These are phyloP conservation scores for Discostella stelligera DNA, from an alignment of 352 stramenopile genomes.

Conservation along the genomic window DNA sequence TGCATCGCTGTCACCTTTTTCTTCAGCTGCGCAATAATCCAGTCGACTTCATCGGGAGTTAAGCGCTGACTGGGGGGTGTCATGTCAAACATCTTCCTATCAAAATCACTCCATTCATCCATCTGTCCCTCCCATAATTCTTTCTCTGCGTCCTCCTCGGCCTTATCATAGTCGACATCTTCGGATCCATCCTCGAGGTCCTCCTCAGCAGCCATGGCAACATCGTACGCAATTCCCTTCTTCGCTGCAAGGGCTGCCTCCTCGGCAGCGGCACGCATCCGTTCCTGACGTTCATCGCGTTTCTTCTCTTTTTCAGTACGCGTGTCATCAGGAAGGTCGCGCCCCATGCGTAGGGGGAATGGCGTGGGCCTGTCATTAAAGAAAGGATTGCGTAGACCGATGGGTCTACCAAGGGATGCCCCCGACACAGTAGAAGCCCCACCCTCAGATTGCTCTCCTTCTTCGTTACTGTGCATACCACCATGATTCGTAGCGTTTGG, in stretches of 20 bases:
- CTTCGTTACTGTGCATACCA: neutral
- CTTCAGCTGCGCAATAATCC: slow-evolving; percentile 46
- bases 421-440: neutral
- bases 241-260: slow-evolving; percentile 44
- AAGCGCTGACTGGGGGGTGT: slow-evolving; percentile 51
- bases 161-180: slow-evolving; percentile 57
- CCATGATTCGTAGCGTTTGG: slow-evolving; percentile 20
- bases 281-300: slow-evolving; percentile 65
- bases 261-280: slow-evolving; percentile 60
- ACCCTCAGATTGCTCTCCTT: slow-evolving; percentile 9
- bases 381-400: slow-evolving; percentile 62
- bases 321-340: slow-evolving; percentile 49
- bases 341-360: slow-evolving; percentile 61
- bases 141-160: slow-evolving; percentile 69
- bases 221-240: slow-evolving; percentile 41
- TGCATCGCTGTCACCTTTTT: slow-evolving; percentile 35
- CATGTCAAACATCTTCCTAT: slow-evolving; percentile 47
- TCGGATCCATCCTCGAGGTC: slow-evolving; percentile 43
- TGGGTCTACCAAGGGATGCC: slow-evolving; percentile 52
- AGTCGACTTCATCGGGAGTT: slow-evolving; percentile 60
- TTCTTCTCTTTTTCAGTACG: slow-evolving; percentile 77
- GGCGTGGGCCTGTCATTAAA: slow-evolving; percentile 49
- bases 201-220: slow-evolving; percentile 58
- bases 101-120: slow-evolving; percentile 39
- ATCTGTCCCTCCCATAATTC: slow-evolving; percentile 51